Conservation (phyloP, 176 grass and related monocot species). For the Avena sativa region DNA sequence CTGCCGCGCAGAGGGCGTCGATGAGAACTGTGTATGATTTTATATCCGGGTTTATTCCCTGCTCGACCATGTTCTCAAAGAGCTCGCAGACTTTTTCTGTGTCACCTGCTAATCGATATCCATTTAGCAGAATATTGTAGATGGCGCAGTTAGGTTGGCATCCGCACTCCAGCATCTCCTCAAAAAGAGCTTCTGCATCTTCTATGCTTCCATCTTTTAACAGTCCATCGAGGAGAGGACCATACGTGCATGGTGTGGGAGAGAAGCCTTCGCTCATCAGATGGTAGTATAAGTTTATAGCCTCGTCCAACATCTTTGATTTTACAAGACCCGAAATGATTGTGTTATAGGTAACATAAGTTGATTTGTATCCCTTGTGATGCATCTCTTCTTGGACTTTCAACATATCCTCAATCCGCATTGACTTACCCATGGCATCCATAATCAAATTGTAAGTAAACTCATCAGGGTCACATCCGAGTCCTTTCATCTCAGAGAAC, state of each 20-base stretch:
- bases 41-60: slow-evolving; percentile 89
- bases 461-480: slow-evolving; percentile 71
- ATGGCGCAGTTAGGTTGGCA: slow-evolving; percentile 83
- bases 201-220: slow-evolving; percentile 71
- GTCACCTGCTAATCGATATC: slow-evolving; percentile 68
- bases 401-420: slow-evolving; percentile 76
- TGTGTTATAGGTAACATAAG: slow-evolving; percentile 83
- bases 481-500: slow-evolving; percentile 79
- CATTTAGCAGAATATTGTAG: slow-evolving; percentile 93
- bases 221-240: slow-evolving; percentile 88
- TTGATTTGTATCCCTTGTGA: slow-evolving; percentile 63
- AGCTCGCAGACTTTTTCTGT: slow-evolving; percentile 64
- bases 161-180: slow-evolving; percentile 78
- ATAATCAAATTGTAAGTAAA: slow-evolving; percentile 86
- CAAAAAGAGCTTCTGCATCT: slow-evolving; percentile 75
- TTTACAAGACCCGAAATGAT: slow-evolving; percentile 93
- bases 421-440: slow-evolving; percentile 83
- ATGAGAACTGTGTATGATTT: slow-evolving; percentile 87
- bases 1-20: slow-evolving; percentile 59
- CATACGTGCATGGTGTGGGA: slow-evolving; percentile 85
- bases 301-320: slow-evolving; percentile 66
- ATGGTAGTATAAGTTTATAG: slow-evolving; percentile 79
- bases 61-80: slow-evolving; percentile 72
- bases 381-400: slow-evolving; percentile 82
- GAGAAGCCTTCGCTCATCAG: slow-evolving; percentile 69